Base-by-base conservation (phyloP, 306 rosid species). In the Vicia sativa region DNA sequence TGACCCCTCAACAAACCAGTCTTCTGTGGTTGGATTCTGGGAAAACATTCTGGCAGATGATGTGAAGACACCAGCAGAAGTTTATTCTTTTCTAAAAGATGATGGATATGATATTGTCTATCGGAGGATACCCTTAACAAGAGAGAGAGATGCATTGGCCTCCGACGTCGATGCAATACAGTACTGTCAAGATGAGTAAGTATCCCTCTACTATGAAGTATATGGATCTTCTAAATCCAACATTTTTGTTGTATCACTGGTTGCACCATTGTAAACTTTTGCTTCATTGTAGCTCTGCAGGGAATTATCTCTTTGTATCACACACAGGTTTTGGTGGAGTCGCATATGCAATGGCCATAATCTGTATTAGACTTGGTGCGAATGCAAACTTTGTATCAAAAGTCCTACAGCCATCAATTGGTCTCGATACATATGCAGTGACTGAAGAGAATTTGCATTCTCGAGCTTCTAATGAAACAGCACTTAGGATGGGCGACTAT, bases 261-360 rank as follows among this genome's bases (percentile, higher is more conserved):
- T 25, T 25, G 28, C 28, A 25, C 28, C 28, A 2, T 3, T 25
- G 3, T 25, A 25, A 25, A 38, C 66, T 58, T 39, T 75, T 62
- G 57, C 68, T 72, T 37, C 53, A 62, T 62, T 79, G 68, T 80
- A 91, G 97, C 48, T 87, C 86, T 78, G 89, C 97, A 67, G 91
- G 86, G 75, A 83, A 84, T 72, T 86, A 86, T 84, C 93, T 91
- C 76, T 91, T 84, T 74, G 71, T 91, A 68, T 91, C 96, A 13
- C 97, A 91, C 87, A 91, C 97, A 5, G 93, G 97, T 44, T 91
- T 88, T 80, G 97, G 97, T 72, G 97, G 96, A 83, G 93, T 85
- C 16, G 81, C 93, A 58, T 91, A 88, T 78, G 93, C 97, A 26
- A 91, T 88, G 96, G 89, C 96, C 35, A 82, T 91, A 29, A 75